phyloP scores from a whole-genome alignment of 2,329 filamentous ascomycete genomes.

The Tothia fuscella region DNA sequence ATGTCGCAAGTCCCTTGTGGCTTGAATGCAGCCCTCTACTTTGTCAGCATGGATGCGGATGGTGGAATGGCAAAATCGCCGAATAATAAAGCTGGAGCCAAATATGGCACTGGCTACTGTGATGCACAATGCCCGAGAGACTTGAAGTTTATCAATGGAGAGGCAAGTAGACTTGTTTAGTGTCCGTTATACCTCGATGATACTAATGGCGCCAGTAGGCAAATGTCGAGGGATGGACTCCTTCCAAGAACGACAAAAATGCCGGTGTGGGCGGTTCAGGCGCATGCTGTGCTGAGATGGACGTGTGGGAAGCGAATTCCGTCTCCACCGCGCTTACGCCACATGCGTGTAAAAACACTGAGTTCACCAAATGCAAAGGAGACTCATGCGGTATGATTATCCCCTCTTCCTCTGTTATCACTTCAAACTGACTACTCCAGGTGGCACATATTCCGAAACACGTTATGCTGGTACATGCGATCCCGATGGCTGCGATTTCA shows the following conservation, averaged over 20 bases:
- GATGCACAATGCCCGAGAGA: slow-evolving; percentile 31
- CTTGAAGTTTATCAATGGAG: slow-evolving; percentile 43
- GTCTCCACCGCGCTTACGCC: slow-evolving; percentile 53
- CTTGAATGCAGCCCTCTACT: slow-evolving; percentile 60
- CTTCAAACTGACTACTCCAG: background rate
- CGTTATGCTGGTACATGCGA: slow-evolving; percentile 55
- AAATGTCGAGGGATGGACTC: slow-evolving; percentile 42
- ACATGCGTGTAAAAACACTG: slow-evolving; percentile 46
- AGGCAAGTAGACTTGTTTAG: slow-evolving; percentile 20
- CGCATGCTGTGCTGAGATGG: slow-evolving; percentile 57
- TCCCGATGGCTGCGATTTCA: slow-evolving; percentile 60
- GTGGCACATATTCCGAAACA: slow-evolving; percentile 35
- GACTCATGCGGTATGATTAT: slow-evolving; percentile 21
- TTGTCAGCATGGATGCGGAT: slow-evolving; percentile 49
- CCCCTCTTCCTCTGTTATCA: background rate
- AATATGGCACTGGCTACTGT: slow-evolving; percentile 49
- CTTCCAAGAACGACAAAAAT: slow-evolving; percentile 42
- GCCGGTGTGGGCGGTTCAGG: slow-evolving; percentile 42
- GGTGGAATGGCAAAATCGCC: slow-evolving; percentile 43
- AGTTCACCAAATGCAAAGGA: slow-evolving; percentile 41
- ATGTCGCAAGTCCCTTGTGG: slow-evolving; percentile 55
- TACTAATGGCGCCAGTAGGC: slow-evolving; percentile 23
- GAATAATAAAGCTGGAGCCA: slow-evolving; percentile 40
- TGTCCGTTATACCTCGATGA: background rate
- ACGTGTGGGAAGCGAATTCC: slow-evolving; percentile 59